A percentile compares a stretch with the other conserved stretches of the same genome.
Conservation (phyloP, 805 yeast genomes). For the Danielozyma ontarioensis region DNA sequence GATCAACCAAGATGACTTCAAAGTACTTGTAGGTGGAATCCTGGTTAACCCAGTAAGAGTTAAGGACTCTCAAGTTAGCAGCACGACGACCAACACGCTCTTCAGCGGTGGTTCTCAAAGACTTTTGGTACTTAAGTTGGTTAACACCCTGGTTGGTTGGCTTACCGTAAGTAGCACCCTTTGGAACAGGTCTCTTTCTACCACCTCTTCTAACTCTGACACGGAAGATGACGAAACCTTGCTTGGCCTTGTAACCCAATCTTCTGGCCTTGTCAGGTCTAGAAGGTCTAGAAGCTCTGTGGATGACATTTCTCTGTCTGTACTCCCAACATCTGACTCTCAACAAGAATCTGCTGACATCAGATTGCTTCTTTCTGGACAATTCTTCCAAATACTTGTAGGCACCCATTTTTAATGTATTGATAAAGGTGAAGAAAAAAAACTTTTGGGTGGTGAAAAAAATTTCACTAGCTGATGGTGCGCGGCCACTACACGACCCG, state of each 20-base stretch:
- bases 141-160: constrained; percentile 99
- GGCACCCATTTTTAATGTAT: constrained; percentile 78
- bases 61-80: constrained; percentile 97
- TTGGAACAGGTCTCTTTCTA: constrained; percentile 99
- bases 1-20: constrained; percentile 97
- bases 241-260: constrained; percentile 99
- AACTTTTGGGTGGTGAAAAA: constrained; percentile 4
- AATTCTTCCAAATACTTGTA: constrained; percentile 99
- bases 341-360: constrained; percentile 96
- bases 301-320: constrained; percentile 98
- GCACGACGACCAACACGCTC: constrained; percentile 99
- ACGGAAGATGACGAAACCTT: constrained; percentile 98
- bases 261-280: constrained; percentile 99
- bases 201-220: constrained; percentile 99
- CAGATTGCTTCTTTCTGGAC: constrained; percentile 99
- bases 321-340: constrained; percentile 99
- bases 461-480: constrained; percentile 1
- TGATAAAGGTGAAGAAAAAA: constrained; percentile 7
- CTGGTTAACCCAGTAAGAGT: constrained; percentile 99
- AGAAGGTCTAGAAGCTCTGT: constrained; percentile 98
- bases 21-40: constrained; percentile 99
- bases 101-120: constrained; percentile 97
- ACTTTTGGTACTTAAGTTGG: constrained; percentile 99
- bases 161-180: constrained; percentile 99
- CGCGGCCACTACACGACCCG: too few species aligned